Conservation (phyloP, 768 basidiomycete species). For the Aureoboletus auriporus region DNA sequence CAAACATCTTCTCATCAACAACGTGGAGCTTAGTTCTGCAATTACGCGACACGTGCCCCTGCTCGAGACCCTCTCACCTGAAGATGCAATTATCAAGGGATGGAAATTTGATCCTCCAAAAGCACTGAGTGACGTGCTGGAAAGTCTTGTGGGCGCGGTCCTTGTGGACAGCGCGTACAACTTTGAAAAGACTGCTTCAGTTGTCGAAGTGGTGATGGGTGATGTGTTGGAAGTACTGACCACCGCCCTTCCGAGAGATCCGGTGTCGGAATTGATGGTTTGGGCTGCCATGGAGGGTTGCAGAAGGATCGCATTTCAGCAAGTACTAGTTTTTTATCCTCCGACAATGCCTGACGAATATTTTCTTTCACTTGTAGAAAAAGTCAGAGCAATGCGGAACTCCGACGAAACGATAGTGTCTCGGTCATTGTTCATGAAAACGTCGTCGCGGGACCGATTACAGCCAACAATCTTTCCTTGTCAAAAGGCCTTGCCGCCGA, state of each 20-base stretch:
- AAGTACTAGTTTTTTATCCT: conserved; percentile 19
- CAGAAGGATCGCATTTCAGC: conserved; percentile 43
- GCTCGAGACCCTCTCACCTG: conserved; percentile 49
- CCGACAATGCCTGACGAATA: conserved; percentile 1
- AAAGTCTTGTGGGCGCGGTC: conserved; percentile 80
- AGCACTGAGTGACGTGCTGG: conserved; percentile 77
- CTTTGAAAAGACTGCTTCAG: conserved; percentile 59
- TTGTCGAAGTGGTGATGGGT: conserved; percentile 61
- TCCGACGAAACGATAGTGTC: conserved; percentile 47
- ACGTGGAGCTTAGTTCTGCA: conserved; percentile 59
- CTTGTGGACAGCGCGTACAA: conserved; percentile 77
- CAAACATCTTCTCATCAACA: conserved; percentile 65
- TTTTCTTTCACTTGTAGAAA: conserved; percentile 28
- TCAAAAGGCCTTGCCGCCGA: conserved; percentile 69
- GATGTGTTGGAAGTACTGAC: conserved; percentile 61
- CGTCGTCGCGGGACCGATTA: conserved; percentile 56
- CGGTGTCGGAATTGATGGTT: conserved; percentile 65
- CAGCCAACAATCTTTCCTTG: conserved; percentile 52
- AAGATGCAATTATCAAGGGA: conserved; percentile 61
- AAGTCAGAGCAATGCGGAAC: conserved; percentile 40
- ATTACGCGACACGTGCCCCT: conserved; percentile 59
- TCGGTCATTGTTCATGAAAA: conserved; percentile 57
- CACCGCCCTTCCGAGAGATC: conserved; percentile 62
- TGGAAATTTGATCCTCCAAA: conserved; percentile 90
- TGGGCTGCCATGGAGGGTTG: conserved; percentile 65